A percentile compares a stretch with the other conserved stretches of the same genome.
These are phyloP conservation scores for Golubevia pallescens DNA, from an alignment of 1,284 basidiomycete species.

Conservation along the genomic window DNA sequence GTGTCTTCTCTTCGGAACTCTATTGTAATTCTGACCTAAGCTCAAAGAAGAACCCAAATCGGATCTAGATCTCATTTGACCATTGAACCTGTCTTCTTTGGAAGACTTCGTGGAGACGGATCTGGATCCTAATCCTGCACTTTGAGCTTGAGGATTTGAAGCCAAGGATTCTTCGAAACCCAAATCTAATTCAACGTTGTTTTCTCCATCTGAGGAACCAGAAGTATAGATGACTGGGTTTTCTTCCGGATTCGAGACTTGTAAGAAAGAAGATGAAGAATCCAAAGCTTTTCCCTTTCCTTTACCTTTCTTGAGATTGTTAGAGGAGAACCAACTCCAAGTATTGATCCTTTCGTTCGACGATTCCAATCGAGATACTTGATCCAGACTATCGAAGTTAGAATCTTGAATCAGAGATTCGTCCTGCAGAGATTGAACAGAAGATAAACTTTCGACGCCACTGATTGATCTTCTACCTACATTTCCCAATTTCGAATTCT, in stretches of 20 bases:
- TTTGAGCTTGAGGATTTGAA: neutral
- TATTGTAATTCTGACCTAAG: neutral
- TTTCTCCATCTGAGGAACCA: neutral
- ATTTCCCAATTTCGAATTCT: neutral
- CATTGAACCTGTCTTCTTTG: too few relatives aligned
- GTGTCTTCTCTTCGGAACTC: too few relatives aligned
- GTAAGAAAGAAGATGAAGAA: neutral
- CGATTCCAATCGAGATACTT: too few relatives aligned
- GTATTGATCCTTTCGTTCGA: too few relatives aligned
- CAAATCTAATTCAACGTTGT: neutral
- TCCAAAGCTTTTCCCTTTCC: neutral
- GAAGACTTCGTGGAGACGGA: neutral
- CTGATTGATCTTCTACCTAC: too few relatives aligned
- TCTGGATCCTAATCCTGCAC: neutral
- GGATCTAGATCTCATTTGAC: neutral
- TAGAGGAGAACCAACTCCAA: neutral
- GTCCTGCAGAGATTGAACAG: too few relatives aligned
- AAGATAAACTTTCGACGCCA: too few relatives aligned
- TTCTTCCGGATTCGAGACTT: neutral
- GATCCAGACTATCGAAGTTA: too few relatives aligned
- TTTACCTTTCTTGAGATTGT: neutral
- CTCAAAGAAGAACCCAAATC: neutral
- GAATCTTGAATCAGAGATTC: too few relatives aligned
- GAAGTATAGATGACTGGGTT: neutral
- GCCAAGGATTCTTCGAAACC: neutral